A percentile compares a stretch with the other conserved stretches of the same genome.
phyloP scores from a whole-genome alignment of 1,139 yeast genomes.

The Taphrina betulina region DNA sequence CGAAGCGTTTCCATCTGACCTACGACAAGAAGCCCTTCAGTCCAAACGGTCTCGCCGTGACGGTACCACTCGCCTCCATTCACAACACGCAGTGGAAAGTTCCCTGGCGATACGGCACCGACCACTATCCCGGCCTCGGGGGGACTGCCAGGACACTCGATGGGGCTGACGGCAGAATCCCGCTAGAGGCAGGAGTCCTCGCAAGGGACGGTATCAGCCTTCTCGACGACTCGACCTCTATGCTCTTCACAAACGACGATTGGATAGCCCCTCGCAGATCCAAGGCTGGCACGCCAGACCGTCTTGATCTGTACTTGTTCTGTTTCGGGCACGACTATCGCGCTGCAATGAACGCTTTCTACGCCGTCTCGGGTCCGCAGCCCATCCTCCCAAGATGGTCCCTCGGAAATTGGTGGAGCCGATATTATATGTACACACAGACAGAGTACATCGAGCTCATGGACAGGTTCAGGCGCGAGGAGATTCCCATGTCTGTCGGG shows the following conservation, averaged over 20 bases:
- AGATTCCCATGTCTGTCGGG: conserved; percentile 5
- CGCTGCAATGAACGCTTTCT: conserved; percentile 9
- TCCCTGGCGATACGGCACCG: background rate
- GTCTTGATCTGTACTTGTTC: background rate
- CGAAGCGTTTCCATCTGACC: background rate
- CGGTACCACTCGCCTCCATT: no score
- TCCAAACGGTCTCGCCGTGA: background rate
- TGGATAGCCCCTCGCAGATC: conserved; percentile 10
- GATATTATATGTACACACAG: conserved; percentile 9
- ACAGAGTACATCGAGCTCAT: conserved; percentile 9
- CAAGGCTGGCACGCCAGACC: background rate
- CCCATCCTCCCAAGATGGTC: conserved; percentile 14
- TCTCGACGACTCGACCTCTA: conserved; percentile 6
- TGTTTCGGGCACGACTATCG: conserved; percentile 9
- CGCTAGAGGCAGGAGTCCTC: background rate
- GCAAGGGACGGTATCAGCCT: background rate
- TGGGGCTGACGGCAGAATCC: background rate
- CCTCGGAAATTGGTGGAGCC: conserved; percentile 15
- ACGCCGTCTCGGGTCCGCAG: conserved; percentile 18
- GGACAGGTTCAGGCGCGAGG: conserved; percentile 5
- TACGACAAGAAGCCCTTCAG: background rate
- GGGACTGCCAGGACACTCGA: background rate
- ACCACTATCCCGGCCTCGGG: no score
- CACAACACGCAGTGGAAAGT: no score
- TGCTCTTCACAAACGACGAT: conserved; percentile 14